Percentiles rank a stretch among this genome's conserved stretches.
phyloP scores from a whole-genome alignment of 23 red algal genomes.

The Gracilaria domingensis region DNA sequence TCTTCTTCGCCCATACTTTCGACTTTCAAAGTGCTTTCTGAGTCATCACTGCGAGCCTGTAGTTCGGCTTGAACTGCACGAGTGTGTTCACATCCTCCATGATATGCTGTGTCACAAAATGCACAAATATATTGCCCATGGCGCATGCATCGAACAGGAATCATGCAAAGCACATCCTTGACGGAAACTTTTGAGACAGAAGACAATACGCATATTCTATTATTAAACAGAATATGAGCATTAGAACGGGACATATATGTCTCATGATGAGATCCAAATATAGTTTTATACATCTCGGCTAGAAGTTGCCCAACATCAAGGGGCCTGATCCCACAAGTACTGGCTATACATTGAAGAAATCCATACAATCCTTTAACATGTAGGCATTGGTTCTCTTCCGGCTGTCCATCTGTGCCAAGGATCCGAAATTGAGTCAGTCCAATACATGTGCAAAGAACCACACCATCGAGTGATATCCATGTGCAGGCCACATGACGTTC shows the following conservation, averaged over 20 bases:
- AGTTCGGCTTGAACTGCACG: not conserved
- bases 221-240: not conserved
- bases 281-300: not conserved
- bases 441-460: not conserved
- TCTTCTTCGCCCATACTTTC: not conserved
- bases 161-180: not conserved
- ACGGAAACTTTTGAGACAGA: not conserved
- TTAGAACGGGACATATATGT: not conserved
- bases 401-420: not conserved
- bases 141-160: not conserved
- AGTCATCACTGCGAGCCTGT: not conserved
- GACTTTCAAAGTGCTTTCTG: not conserved
- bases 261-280: not conserved
- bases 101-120: not conserved
- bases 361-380: not conserved
- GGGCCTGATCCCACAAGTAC: not conserved
- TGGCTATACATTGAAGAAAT: not conserved
- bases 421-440: not conserved
- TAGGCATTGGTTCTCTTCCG: not conserved
- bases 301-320: not conserved
- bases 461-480: not conserved
- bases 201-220: not conserved
- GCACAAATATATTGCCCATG: not conserved
- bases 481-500: not conserved
- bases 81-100: not conserved